phyloP scores from a whole-genome alignment of 78 protist species.

The Dictyostelium capitatum region DNA sequence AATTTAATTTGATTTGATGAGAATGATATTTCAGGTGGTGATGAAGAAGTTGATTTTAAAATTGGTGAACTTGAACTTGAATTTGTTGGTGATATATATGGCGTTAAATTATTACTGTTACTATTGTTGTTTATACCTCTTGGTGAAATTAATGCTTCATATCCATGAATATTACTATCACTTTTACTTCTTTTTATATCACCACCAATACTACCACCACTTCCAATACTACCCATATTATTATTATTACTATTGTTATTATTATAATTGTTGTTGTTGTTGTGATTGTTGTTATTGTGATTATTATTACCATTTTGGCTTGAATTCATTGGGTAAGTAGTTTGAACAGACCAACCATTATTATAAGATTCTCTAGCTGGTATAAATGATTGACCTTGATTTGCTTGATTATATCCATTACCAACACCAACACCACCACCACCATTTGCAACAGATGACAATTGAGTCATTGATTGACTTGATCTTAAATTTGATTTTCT shows the following conservation, averaged over 20 bases:
- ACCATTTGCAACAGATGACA: not conserved
- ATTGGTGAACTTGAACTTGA: conserved; percentile 23
- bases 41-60: conserved; percentile 9
- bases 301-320: not conserved
- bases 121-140: not conserved
- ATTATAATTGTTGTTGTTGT: not conserved
- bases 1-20: not conserved
- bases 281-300: not conserved
- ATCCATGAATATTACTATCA: not conserved
- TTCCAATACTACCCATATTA: not conserved
- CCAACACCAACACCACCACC: not conserved
- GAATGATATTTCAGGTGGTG: not conserved
- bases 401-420: not conserved
- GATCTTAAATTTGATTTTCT: conserved; percentile 10
- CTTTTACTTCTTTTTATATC: conserved; percentile 14
- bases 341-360: conserved; percentile 35
- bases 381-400: not conserved
- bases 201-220: not conserved
- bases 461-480: conserved; percentile 18
- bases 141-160: conserved; percentile 9
- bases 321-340: not conserved
- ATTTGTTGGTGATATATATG: not conserved
- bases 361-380: conserved; percentile 17
- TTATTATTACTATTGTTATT: not conserved
- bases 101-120: not conserved